A percentile compares a stretch with the other conserved stretches of the same genome.
These are phyloP conservation scores for Climacium dendroides DNA, from an alignment of 225 moss, liverwort and hornwort genomes.

Conservation along the genomic window DNA sequence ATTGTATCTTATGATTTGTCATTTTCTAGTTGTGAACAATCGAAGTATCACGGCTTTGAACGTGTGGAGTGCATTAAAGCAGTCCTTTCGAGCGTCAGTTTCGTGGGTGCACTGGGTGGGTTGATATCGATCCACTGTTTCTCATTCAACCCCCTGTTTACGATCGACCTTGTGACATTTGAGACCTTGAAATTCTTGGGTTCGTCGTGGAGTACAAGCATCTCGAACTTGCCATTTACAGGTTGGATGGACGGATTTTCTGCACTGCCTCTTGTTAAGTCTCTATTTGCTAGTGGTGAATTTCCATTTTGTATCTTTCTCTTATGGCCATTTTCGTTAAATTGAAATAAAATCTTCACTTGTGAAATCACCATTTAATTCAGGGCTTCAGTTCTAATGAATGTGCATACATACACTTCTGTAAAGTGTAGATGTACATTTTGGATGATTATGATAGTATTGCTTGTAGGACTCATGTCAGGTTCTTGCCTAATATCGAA, in stretches of 20 bases:
- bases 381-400: not conserved
- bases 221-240: too few relatives aligned
- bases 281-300: not conserved
- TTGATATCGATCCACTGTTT: slow-evolving; percentile 52
- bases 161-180: slow-evolving; percentile 51
- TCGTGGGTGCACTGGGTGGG: slow-evolving; percentile 64
- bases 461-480: slow-evolving; percentile 59
- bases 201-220: too few relatives aligned
- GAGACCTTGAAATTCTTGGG: too few relatives aligned
- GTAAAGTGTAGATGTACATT: not conserved
- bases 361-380: not conserved
- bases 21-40: slow-evolving; percentile 13
- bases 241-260: too few relatives aligned
- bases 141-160: slow-evolving; percentile 47
- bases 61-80: slow-evolving; percentile 28
- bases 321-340: too few relatives aligned
- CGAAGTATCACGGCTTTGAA: slow-evolving; percentile 32
- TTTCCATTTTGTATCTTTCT: not conserved
- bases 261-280: not conserved
- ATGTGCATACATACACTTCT: not conserved
- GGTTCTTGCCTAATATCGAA: slow-evolving; percentile 66
- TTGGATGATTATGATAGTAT: not conserved
- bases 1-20: slow-evolving; percentile 45
- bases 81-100: slow-evolving; percentile 20
- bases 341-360: too few relatives aligned